Evolutionary conservation across 257 asterid genomes (phyloP), one percentile per base, ranked within the genome.

Genomic region (Sherardia arvensis): DNA sequence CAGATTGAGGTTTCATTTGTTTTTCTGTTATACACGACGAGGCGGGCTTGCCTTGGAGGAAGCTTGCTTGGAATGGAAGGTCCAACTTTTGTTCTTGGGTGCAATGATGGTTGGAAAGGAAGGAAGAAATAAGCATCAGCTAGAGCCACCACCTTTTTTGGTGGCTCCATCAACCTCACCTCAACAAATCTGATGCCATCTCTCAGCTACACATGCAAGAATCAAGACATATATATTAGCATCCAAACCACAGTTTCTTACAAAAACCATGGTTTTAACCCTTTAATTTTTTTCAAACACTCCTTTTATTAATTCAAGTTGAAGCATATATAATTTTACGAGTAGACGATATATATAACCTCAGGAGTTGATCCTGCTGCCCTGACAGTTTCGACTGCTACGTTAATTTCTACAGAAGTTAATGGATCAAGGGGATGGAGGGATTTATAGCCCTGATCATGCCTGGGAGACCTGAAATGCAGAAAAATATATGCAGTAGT

Each of bases 311-410:
- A n/a, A n/a, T n/a, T n/a, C n/a, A n/a, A n/a, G n/a, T n/a, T n/a
- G n/a, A n/a, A n/a, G n/a, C n/a, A n/a, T n/a, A n/a, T n/a, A n/a
- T n/a, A n/a, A n/a, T n/a, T n/a, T n/a, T n/a, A n/a, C n/a, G n/a
- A n/a, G n/a, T n/a, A 17, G 25, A 23, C 23, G 15, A 57, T 26
- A 53, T n/a, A n/a, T n/a, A 34, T 32, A 5, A 91, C 98, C 98
- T 88, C 98, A 59, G 99, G 99, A 58, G 97, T 89, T 59, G 96
- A 92, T 69, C 99, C 98, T 61, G 99, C 95, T 51, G 96, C 94
- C 74, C 99, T 83, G 71, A 92, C 99, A 53, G 96, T 89, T 58
- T 82, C 95, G 62, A 92, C 95, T n/a, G 96, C 96, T 66, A 92
- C 94, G 30, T 95, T 72, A 71, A 92, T 89, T 78, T 92, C 99